Percentiles rank a stretch among this genome's conserved stretches.
Evolutionary conservation across 352 stramenopile species (phyloP).

Genomic region (Globisporangium spiculum): DNA sequence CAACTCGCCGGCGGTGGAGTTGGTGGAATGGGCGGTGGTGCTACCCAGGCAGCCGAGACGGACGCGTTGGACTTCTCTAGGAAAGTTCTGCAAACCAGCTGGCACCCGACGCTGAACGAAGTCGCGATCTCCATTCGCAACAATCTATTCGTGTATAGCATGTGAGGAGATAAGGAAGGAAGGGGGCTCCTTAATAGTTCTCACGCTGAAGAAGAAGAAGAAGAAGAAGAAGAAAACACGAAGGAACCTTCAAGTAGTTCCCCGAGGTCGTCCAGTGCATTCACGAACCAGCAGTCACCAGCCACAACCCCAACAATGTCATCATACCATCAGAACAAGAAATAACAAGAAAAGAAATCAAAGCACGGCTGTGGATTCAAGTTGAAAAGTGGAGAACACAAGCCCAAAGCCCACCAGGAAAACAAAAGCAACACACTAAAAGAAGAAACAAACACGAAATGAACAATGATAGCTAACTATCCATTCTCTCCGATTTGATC

Average conservation of each 20-base stretch:
- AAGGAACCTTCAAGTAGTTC: not conserved
- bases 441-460: not conserved
- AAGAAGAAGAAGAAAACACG: not conserved
- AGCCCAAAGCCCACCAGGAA: not conserved
- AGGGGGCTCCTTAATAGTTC: not conserved
- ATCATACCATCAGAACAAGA: not conserved
- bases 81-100: slow-evolving; percentile 86
- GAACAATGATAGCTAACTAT: not conserved
- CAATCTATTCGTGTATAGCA: slow-evolving; percentile 81
- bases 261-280: not conserved
- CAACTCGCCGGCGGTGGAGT: slow-evolving; percentile 38
- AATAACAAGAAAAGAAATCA: not conserved
- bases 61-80: slow-evolving; percentile 79
- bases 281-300: not conserved
- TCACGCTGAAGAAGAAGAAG: not conserved
- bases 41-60: slow-evolving; percentile 25
- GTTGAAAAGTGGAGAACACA: not conserved
- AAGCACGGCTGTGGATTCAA: not conserved
- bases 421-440: not conserved
- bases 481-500: no score
- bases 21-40: slow-evolving; percentile 30
- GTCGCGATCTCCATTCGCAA: slow-evolving; percentile 82
- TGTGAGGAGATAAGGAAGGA: slow-evolving; percentile 21
- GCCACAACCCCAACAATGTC: not conserved
- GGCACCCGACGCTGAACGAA: slow-evolving; percentile 78